These are phyloP conservation scores for Epichloe bromicola DNA, from an alignment of 2,329 filamentous ascomycete species.

Conservation along the genomic window DNA sequence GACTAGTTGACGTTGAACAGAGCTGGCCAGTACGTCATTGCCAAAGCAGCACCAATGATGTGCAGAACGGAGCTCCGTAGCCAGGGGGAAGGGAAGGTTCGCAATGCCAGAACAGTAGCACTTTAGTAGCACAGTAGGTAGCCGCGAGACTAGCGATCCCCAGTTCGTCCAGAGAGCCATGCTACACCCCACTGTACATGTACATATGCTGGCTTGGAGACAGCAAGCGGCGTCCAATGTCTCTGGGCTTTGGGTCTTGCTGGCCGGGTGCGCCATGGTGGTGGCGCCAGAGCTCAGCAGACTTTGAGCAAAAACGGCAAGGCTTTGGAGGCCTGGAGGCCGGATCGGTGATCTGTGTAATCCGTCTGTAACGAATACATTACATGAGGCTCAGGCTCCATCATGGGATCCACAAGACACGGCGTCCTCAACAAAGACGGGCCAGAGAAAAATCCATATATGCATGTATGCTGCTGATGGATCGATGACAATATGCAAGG, in stretches of 20 bases:
- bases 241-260: not conserved
- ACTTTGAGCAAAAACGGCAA: not conserved
- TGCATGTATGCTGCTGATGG: too few species aligned
- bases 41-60: conserved; percentile 4
- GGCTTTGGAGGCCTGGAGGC: not conserved
- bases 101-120: not conserved
- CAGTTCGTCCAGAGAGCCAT: too few species aligned
- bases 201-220: not conserved
- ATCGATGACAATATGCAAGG: too few species aligned
- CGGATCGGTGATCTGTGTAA: too few species aligned
- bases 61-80: conserved; percentile 4
- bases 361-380: too few species aligned
- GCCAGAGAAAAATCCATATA: too few species aligned
- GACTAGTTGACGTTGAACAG: conserved; percentile 21
- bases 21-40: conserved; percentile 22
- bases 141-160: not conserved
- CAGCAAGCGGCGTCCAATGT: not conserved
- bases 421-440: too few species aligned
- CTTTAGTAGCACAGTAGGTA: not conserved
- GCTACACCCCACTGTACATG: too few species aligned
- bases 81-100: not conserved
- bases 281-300: not conserved
- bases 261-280: not conserved
- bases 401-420: too few species aligned
- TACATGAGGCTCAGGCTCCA: too few species aligned